A percentile compares a stretch with the other conserved stretches of the same genome.
Evolutionary conservation across 257 asterid species (phyloP).

Genomic region (Mentha longifolia): DNA sequence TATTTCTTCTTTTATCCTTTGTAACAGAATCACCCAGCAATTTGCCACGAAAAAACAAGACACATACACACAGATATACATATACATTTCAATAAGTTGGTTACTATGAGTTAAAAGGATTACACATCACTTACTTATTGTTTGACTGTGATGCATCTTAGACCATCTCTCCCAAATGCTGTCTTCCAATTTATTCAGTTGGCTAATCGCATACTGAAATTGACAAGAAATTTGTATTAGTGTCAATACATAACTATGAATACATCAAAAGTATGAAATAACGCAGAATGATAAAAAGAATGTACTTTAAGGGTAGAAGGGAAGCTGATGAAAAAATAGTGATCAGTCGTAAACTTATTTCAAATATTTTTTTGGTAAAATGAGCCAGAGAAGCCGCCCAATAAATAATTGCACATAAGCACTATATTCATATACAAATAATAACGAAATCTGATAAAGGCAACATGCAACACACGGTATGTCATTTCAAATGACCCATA

Average conservation of each 20-base stretch:
- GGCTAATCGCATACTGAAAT: conserved; percentile 84
- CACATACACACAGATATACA: neutral
- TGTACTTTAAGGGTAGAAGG: neutral
- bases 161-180: conserved; percentile 92
- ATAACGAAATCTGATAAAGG: neutral
- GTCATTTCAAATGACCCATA: neutral
- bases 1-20: neutral
- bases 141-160: conserved; percentile 49
- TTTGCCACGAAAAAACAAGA: conserved; percentile 13
- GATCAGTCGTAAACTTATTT: conserved; percentile 6
- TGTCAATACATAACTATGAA: conserved; percentile 12
- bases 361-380: neutral
- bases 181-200: conserved; percentile 88
- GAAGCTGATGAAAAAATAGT: conserved; percentile 13
- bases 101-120: neutral
- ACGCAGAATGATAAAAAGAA: conserved; percentile 7
- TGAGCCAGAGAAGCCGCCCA: neutral
- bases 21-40: conserved; percentile 1
- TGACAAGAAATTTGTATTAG: conserved; percentile 41
- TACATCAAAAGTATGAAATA: conserved; percentile 15
- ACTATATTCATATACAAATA: neutral
- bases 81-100: neutral
- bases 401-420: conserved; percentile 2
- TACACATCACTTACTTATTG: conserved; percentile 48
- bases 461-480: neutral